Evolutionary conservation across 2,329 filamentous ascomycete genomes (phyloP).

Genomic region (Aspergillus phoenicis): DNA sequence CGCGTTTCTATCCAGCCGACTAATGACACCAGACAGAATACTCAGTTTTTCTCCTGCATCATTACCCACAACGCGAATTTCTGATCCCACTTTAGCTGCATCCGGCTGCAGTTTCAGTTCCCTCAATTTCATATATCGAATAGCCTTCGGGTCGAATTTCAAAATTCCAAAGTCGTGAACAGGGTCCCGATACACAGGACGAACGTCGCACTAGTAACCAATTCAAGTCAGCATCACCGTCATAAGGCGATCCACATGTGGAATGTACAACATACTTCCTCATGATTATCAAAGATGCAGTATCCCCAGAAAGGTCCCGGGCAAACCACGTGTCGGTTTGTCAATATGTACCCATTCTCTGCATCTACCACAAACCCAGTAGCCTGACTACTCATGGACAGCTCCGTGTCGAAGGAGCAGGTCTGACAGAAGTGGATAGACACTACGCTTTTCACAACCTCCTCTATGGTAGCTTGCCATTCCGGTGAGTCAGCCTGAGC

Average conservation of each 20-base stretch:
- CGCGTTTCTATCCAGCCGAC: slow-evolving; percentile 90
- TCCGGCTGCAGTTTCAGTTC: slow-evolving; percentile 81
- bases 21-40: slow-evolving; percentile 96
- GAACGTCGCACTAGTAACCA: slow-evolving; percentile 77
- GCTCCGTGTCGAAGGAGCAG: slow-evolving; percentile 96
- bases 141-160: slow-evolving; percentile 90
- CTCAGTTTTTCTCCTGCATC: slow-evolving; percentile 98
- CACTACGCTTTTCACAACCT: slow-evolving; percentile 90
- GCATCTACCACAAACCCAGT: slow-evolving; percentile 98
- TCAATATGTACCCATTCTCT: slow-evolving; percentile 84
- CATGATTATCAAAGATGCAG: slow-evolving; percentile 98
- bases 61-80: slow-evolving; percentile 97
- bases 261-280: slow-evolving; percentile 57
- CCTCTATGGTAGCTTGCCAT: slow-evolving; percentile 95
- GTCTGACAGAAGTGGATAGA: slow-evolving; percentile 99
- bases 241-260: neutral
- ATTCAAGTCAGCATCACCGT: neutral
- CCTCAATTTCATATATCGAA: slow-evolving; percentile 94
- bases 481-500: slow-evolving; percentile 69
- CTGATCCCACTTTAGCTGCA: slow-evolving; percentile 80
- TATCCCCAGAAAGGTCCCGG: slow-evolving; percentile 97
- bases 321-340: slow-evolving; percentile 90
- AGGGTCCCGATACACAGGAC: slow-evolving; percentile 95
- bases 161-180: slow-evolving; percentile 98
- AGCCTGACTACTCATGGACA: slow-evolving; percentile 89